These are phyloP conservation scores for Allium fistulosum DNA, from an alignment of 106 monocot genomes.

Conservation along the genomic window DNA sequence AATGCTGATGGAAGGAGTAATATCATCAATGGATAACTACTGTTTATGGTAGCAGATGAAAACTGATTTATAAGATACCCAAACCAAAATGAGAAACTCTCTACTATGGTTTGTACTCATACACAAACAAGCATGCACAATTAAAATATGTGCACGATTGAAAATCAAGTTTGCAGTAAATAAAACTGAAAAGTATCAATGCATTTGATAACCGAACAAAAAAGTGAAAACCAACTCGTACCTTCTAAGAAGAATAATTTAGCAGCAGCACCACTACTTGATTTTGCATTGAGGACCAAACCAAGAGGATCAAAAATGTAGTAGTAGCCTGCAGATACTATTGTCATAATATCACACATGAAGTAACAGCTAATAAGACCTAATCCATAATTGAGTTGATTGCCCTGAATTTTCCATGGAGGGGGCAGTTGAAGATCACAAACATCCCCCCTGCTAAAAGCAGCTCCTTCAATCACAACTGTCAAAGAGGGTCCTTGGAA, in stretches of 20 bases:
- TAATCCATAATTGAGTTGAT: slow-evolving; percentile 78
- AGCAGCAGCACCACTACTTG: slow-evolving; percentile 53
- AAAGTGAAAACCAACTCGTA: slow-evolving; percentile 12
- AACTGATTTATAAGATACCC: neutral
- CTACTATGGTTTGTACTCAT: neutral
- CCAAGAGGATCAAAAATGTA: slow-evolving; percentile 98
- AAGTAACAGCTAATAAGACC: slow-evolving; percentile 80
- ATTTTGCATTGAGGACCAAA: slow-evolving; percentile 54
- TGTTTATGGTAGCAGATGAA: too few relatives aligned
- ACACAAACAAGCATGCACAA: neutral
- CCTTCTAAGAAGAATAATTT: slow-evolving; percentile 81
- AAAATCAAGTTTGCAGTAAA: neutral
- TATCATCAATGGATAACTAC: too few relatives aligned
- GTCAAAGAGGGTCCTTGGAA: slow-evolving; percentile 82
- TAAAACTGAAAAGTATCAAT: neutral
- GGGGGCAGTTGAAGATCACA: slow-evolving; percentile 77
- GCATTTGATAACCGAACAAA: neutral
- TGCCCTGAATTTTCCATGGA: slow-evolving; percentile 82
- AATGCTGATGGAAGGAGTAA: too few relatives aligned
- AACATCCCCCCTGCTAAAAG: slow-evolving; percentile 69
- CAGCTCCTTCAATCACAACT: slow-evolving; percentile 67
- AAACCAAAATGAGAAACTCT: neutral
- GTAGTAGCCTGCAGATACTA: slow-evolving; percentile 71
- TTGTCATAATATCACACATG: slow-evolving; percentile 71
- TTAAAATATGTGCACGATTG: neutral